Evolutionary conservation across 1,284 basidiomycete genomes (phyloP), one percentile per base, ranked within the genome.

Genomic region (Chalciporus piperatoides): DNA sequence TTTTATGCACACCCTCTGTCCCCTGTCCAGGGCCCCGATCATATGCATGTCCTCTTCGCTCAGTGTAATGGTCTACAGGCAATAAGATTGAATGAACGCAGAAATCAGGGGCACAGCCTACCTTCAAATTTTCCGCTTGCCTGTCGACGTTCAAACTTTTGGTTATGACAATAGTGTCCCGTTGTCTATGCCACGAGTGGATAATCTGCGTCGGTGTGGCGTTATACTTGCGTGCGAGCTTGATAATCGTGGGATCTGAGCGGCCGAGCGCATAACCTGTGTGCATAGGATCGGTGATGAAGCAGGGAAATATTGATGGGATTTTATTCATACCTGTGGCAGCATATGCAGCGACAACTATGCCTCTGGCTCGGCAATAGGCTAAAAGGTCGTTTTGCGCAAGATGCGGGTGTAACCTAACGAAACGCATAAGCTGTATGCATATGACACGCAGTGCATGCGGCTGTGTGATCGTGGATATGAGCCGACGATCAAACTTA

Each of bases 81-180:
- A 19, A 39, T 27, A 60, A 51, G 75, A 32, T 12, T 14, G 12
- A 32, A 32, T 32, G 30, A 6, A 14, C 12, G 14, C 30, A 32
- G 30, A 14, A 12, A 11, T 28, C 28, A 32, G n/a, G 1, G 5
- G 30, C 6, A 32, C 30, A 12, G 11, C 30, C 14, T 32, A 32
- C 74, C n/a, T 62, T 67, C 46, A 76, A 49, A 51, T 78, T 77
- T 46, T 73, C 72, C 56, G 68, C 71, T 58, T 77, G 75, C 27
- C 69, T 59, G 45, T 68, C 64, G 24, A 60, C 58, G 51, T 73
- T 69, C 9, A 67, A 64, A 53, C 74, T 76, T 61, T 72, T 74
- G 0, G 75, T 72, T 10, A 75, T 64, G 6, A 68, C 65, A 15
- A 66, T 57, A 10, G 69, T 68, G 3, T 70, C 71, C 14, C 75